Percentiles rank a stretch among this genome's conserved stretches.
phyloP scores from a whole-genome alignment of 2,329 filamentous ascomycete genomes.

The Daldinia sp. region DNA sequence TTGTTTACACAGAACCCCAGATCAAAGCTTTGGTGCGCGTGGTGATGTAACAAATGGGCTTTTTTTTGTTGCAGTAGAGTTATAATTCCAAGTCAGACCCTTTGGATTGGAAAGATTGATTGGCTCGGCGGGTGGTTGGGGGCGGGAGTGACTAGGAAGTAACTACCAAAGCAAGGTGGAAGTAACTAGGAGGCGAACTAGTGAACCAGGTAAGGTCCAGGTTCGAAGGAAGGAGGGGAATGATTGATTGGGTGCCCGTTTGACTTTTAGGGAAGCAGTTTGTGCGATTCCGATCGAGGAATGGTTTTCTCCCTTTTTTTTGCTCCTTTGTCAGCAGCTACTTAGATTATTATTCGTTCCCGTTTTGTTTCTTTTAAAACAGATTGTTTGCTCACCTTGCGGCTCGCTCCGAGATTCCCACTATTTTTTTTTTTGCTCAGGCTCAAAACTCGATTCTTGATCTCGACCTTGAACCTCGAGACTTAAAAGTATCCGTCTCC shows the following conservation, averaged over 20 bases:
- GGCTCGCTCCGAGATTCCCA: slow-evolving; percentile 36
- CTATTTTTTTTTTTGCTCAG: slow-evolving; percentile 19
- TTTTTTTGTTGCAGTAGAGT: slow-evolving; percentile 32
- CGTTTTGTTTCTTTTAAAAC: slow-evolving; percentile 18
- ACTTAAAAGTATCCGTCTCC: slow-evolving; percentile 1
- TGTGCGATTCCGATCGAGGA: slow-evolving; percentile 31
- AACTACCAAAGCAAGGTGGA: neutral
- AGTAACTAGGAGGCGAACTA: too few relatives aligned
- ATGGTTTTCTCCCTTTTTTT: slow-evolving; percentile 16
- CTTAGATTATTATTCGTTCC: slow-evolving; percentile 28
- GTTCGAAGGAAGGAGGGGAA: slow-evolving; percentile 2
- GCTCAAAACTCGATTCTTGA: slow-evolving; percentile 10
- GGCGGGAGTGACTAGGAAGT: slow-evolving; percentile 23
- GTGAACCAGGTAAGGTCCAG: too few relatives aligned
- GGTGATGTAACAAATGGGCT: slow-evolving; percentile 47
- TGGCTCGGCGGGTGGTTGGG: slow-evolving; percentile 37
- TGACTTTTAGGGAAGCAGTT: slow-evolving; percentile 14
- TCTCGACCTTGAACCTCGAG: neutral
- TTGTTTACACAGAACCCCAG: slow-evolving; percentile 39
- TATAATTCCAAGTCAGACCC: slow-evolving; percentile 32
- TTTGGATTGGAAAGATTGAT: slow-evolving; percentile 47
- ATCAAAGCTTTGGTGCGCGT: slow-evolving; percentile 35
- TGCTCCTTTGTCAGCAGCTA: slow-evolving; percentile 15
- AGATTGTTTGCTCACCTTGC: slow-evolving; percentile 37
- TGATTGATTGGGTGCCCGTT: slow-evolving; percentile 33